These are phyloP conservation scores for Flaveria brownii DNA, from an alignment of 129 eudicot species.

Conservation along the genomic window DNA sequence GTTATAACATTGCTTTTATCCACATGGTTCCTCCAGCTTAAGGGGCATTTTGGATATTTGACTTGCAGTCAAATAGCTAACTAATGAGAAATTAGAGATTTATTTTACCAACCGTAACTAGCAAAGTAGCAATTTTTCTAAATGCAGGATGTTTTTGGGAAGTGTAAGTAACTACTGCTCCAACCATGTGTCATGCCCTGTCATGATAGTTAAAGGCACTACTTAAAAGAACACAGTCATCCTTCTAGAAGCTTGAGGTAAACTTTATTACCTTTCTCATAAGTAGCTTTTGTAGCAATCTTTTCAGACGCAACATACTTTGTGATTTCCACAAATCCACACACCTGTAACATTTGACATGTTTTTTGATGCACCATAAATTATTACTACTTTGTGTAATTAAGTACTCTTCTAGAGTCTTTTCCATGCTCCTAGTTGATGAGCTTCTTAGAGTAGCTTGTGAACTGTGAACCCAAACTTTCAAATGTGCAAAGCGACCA, in stretches of 20 bases:
- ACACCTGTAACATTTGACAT: neutral
- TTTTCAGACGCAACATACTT: neutral
- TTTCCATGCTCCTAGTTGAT: neutral
- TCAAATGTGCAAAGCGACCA: neutral
- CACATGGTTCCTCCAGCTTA: neutral
- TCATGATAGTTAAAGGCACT: conserved; percentile 61
- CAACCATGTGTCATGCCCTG: conserved; percentile 70
- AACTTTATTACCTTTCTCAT: neutral
- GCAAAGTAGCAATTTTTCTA: neutral
- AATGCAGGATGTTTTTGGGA: conserved; percentile 77
- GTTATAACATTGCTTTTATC: neutral
- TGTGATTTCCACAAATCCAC: neutral
- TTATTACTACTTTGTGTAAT: neutral
- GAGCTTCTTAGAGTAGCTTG: conserved; percentile 5
- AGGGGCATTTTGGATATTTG: conserved; percentile 7
- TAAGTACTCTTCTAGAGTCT: neutral
- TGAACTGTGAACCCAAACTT: neutral
- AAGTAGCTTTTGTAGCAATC: neutral
- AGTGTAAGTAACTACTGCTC: conserved; percentile 88
- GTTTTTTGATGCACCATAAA: neutral
- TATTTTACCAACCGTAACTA: neutral
- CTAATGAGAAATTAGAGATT: neutral
- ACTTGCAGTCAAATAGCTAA: neutral
- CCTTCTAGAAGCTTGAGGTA: conserved; percentile 28
- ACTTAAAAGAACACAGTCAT: conserved; percentile 28